Evolutionary conservation across 2,329 filamentous ascomycete genomes (phyloP), one percentile per base, ranked within the genome.

Genomic region (Penicillium digitatum): DNA sequence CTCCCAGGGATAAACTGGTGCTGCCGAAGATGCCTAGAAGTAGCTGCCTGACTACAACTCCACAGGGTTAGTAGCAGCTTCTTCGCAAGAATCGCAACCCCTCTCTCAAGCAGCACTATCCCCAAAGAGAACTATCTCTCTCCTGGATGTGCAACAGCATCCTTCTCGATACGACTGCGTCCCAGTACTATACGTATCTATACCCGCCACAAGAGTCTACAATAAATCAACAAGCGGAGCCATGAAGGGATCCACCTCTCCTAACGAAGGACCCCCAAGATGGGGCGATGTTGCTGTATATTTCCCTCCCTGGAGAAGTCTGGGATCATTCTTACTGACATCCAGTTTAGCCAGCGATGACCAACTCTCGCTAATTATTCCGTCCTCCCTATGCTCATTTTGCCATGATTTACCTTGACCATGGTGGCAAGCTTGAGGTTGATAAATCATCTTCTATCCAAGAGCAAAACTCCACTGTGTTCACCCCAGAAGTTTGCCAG

Each of bases 341-440:
- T 16, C 14, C 11, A 3, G 1, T 26, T 18, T 31, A 73, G 71
- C 55, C 67, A 11, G 68, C 71, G 66, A 64, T 66, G 53, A 38
- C 62, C 27, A 54, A 61, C 5, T 51, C 62, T 37, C 67, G 62
- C 9, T 48, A 67, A 38, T 56, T 66, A 2, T 56, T 64, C 54
- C 66, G 63, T 45, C 50, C 71, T 39, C 70, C 70, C 18, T 71
- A 63, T 55, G 50, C 64, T 10, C 69, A 73, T 48, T 73, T 71
- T 48, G 70, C 71, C 37, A 56, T 73, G 63, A 72, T 73, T 37
- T 73, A 72, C 40, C 56, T 72, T 4, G 71, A 73, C 52, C 63
- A 65, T 50, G 64, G 64, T 49, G 70, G 71, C 16, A 69, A 65
- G 52, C 53, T 73, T 24, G 65, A 67, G 51, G 65, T 71, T 7